These are phyloP conservation scores for Moesziomyces antarcticus DNA, from an alignment of 1,284 basidiomycete species.

Conservation along the genomic window DNA sequence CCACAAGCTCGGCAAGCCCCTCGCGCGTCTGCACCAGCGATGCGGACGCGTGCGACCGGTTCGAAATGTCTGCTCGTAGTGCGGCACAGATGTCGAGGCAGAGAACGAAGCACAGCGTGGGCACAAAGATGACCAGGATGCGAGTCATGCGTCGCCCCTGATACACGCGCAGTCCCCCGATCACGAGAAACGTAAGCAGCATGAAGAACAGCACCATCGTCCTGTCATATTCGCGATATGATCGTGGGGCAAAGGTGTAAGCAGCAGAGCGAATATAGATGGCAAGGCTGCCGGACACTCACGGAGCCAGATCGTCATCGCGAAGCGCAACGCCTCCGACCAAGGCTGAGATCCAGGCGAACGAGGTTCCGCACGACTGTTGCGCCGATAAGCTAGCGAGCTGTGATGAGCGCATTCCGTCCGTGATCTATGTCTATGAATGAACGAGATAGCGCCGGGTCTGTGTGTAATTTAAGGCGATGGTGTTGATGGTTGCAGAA, in stretches of 20 bases:
- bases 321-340: constrained; percentile 34
- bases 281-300: constrained; percentile 1
- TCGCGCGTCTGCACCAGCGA: constrained; percentile 2
- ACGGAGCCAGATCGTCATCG: constrained; percentile 36
- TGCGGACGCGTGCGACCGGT: constrained; percentile 3
- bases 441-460: no score
- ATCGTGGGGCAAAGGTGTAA: neutral
- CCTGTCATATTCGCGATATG: no score
- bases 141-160: constrained; percentile 5
- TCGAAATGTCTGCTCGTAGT: constrained; percentile 18
- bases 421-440: no score
- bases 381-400: no score
- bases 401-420: no score
- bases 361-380: constrained; percentile 16
- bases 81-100: constrained; percentile 20
- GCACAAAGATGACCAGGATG: constrained; percentile 25
- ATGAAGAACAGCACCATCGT: constrained; percentile 39
- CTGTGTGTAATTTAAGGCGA: no score
- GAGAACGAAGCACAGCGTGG: constrained; percentile 22
- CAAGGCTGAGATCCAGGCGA: constrained; percentile 34
- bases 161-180: constrained; percentile 18
- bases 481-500: no score
- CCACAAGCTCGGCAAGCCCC: constrained; percentile 14
- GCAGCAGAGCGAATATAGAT: neutral
- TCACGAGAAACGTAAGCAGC: constrained; percentile 19